Evolutionary conservation across 805 yeast genomes (phyloP), one percentile per base, ranked within the genome.

Genomic region (Teunomyces kruisii): DNA sequence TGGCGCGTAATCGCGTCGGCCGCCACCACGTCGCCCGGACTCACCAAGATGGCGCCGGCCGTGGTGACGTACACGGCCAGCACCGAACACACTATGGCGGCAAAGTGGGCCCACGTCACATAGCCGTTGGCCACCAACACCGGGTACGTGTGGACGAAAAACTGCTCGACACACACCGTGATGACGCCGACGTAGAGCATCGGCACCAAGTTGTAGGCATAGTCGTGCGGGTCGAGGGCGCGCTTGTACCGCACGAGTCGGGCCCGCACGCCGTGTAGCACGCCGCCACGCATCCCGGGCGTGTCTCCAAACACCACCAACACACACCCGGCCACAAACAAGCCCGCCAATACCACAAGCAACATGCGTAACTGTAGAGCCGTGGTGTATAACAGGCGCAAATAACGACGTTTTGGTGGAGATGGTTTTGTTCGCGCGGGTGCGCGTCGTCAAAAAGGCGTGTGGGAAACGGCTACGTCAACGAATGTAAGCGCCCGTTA

Each of bases 301-400:
- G 74, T 62, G 51, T 78, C 79, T 0, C 83, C 83, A 52, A 79
- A 75, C 9, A 79, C 56, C 5, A 72, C 50, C 0, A 74, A 40
- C n/a, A 60, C 49, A 7, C 68, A 49, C 4, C 64, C 27, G 9
- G 47, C 24, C 15, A 46, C 47, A 9, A 52, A 50, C 17, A 51
- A 12, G 31, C 45, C 17, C 14, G 43, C 22, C 10, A 44, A 37
- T 9, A 19, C 28, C 38, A 35, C 15, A 26, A 32, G 4, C 9
- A 43, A 31, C 40, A 42, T 32, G 14, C 10, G 12, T 17, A 26
- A 13, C 26, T 22, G 26, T 6, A 22, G 26, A 22, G 5, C n/a
- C n/a, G n/a, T n/a, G n/a, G n/a, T n/a, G n/a, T 8, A 22, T 8
- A 22, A 22, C 5, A 22, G 26, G 8, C 8, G 26, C 26, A 22